Evolutionary conservation across 208 protist genomes (phyloP).

Genomic region (Tritrichomonas foetus): DNA sequence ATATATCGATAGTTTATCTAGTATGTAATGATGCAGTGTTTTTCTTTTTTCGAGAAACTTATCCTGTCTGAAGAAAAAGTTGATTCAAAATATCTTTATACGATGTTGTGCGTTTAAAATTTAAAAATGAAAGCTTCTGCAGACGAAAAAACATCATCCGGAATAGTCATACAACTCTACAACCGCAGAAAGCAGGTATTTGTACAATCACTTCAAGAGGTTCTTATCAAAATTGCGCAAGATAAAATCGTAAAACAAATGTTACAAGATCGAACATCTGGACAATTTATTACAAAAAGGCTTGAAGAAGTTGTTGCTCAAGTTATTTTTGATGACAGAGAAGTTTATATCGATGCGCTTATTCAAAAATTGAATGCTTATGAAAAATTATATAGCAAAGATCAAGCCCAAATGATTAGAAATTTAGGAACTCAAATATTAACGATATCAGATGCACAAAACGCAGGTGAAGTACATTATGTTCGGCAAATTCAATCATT

Average conservation of each 20-base stretch:
- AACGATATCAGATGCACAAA: neutral
- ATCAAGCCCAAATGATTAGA: neutral
- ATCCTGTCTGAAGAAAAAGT: too few relatives aligned
- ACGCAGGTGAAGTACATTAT: neutral
- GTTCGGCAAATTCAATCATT: neutral
- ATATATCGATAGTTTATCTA: too few relatives aligned
- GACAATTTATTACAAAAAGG: constrained; percentile 39
- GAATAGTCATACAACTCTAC: too few relatives aligned
- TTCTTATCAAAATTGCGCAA: neutral
- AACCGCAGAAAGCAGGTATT: neutral
- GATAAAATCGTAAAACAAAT: constrained; percentile 38
- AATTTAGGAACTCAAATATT: neutral
- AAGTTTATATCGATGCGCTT: neutral
- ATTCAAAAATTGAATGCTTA: constrained; percentile 9
- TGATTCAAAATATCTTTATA: too few relatives aligned
- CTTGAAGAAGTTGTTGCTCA: neutral
- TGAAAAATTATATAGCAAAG: neutral
- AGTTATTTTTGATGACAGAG: neutral
- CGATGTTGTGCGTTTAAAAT: too few relatives aligned
- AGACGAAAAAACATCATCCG: too few relatives aligned
- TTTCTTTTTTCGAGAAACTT: too few relatives aligned
- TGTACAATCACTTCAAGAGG: neutral
- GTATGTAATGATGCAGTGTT: too few relatives aligned
- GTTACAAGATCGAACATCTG: neutral
- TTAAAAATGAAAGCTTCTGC: too few relatives aligned